These are phyloP conservation scores for Quercus berberidifolia DNA, from an alignment of 306 rosid genomes.

Conservation along the genomic window DNA sequence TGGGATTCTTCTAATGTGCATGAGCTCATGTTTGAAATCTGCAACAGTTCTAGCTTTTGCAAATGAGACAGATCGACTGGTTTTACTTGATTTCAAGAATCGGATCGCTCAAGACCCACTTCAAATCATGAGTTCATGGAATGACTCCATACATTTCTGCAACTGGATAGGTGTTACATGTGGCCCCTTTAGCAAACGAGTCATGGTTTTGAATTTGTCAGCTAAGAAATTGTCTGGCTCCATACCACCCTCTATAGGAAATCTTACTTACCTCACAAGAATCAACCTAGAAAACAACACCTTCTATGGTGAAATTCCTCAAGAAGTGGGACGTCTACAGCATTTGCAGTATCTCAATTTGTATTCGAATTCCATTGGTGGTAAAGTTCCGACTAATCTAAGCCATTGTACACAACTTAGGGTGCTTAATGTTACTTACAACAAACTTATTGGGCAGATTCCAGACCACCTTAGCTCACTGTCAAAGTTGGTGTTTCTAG, in stretches of 20 bases:
- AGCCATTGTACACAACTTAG: conserved; percentile 24
- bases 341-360: conserved; percentile 26
- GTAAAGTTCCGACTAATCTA: conserved; percentile 41
- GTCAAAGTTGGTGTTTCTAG: conserved; percentile 10
- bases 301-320: conserved; percentile 33
- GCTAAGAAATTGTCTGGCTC: conserved; percentile 14
- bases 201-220: conserved; percentile 16
- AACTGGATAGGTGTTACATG: conserved; percentile 45
- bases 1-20: conserved; percentile 9
- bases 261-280: conserved; percentile 28
- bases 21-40: conserved; percentile 6
- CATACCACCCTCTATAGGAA: conserved; percentile 37
- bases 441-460: conserved; percentile 11
- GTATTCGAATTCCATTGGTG: conserved; percentile 24
- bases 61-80: conserved; percentile 27
- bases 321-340: conserved; percentile 23
- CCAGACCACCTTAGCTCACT: conserved; percentile 18
- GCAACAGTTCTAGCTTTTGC: not conserved
- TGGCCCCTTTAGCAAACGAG: conserved; percentile 18
- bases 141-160: conserved; percentile 35
- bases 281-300: conserved; percentile 15
- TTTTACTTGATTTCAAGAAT: conserved; percentile 36
- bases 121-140: conserved; percentile 35
- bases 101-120: conserved; percentile 30
- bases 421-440: not conserved